Conservation (phyloP, 371 early-diverging fungal genomes). For the Quaeritorhiza haematococci region DNA sequence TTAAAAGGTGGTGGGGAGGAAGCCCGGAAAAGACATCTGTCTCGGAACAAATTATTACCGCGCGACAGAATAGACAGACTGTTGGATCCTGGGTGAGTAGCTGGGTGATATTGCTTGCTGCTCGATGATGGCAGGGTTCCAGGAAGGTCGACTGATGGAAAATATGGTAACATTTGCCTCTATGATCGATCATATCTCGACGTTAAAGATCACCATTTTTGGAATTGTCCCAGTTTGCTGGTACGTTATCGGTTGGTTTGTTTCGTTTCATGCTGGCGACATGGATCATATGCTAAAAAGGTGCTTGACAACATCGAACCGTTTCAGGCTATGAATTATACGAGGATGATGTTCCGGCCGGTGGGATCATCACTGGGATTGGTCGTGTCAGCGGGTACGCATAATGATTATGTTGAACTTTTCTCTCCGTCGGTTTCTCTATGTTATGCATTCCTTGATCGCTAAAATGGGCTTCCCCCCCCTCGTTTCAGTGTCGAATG, state of each 20-base stretch:
- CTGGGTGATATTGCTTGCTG: not conserved
- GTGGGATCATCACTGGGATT: constrained; percentile 95
- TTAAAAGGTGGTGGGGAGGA: constrained; percentile 81
- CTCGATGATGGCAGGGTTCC: not conserved
- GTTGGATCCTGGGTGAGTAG: constrained; percentile 75
- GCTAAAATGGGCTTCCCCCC: too few species aligned
- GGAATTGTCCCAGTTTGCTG: constrained; percentile 93
- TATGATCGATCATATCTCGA: not conserved
- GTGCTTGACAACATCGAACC: not conserved
- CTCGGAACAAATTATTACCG: constrained; percentile 87
- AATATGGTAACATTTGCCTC: not conserved
- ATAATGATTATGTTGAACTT: constrained; percentile 1
- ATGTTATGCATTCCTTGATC: not conserved
- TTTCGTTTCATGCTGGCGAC: not conserved
- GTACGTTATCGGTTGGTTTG: constrained; percentile 7
- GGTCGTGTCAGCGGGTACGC: constrained; percentile 86
- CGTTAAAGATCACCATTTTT: constrained; percentile 69
- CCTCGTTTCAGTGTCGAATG: constrained; percentile 68
- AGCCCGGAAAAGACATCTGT: constrained; percentile 82
- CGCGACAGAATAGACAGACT: constrained; percentile 87
- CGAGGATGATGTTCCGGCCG: constrained; percentile 81
- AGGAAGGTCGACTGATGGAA: not conserved
- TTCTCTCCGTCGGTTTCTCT: not conserved
- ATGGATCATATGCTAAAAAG: not conserved
- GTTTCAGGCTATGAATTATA: constrained; percentile 69